These are phyloP conservation scores for Taphrina wiesneri DNA, from an alignment of 1,139 yeast species.

Conservation along the genomic window DNA sequence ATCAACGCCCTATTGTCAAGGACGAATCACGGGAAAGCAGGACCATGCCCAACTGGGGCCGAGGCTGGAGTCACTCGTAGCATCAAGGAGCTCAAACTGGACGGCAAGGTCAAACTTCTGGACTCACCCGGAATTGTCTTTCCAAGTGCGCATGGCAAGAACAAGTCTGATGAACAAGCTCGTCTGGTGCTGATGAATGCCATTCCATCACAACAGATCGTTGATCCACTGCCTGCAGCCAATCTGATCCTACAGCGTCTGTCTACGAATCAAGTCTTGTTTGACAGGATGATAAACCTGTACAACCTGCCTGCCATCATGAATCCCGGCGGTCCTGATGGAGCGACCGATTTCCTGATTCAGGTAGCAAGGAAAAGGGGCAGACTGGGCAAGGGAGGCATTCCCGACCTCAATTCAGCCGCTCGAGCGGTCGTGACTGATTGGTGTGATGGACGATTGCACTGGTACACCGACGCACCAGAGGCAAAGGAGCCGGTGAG, in stretches of 20 bases:
- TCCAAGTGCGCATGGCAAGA: slow-evolving; percentile 65
- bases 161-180: slow-evolving; percentile 73
- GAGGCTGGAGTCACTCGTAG: slow-evolving; percentile 96
- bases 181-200: slow-evolving; percentile 86
- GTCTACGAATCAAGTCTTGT: slow-evolving; percentile 60
- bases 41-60: slow-evolving; percentile 94
- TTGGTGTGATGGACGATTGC: slow-evolving; percentile 95
- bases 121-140: slow-evolving; percentile 98
- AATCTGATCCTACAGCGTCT: slow-evolving; percentile 73
- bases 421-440: slow-evolving; percentile 82
- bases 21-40: slow-evolving; percentile 59
- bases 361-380: slow-evolving; percentile 93
- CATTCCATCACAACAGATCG: slow-evolving; percentile 80
- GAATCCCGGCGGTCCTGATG: slow-evolving; percentile 42
- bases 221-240: slow-evolving; percentile 83
- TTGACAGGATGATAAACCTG: slow-evolving; percentile 67
- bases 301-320: slow-evolving; percentile 85
- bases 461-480: slow-evolving; percentile 64
- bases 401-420: slow-evolving; percentile 85
- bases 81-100: slow-evolving; percentile 87
- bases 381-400: slow-evolving; percentile 86
- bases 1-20: slow-evolving; percentile 85
- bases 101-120: slow-evolving; percentile 78
- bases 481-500: slow-evolving; percentile 67
- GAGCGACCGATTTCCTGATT: slow-evolving; percentile 73